These are phyloP conservation scores for Chlamydomonas reinhardtii DNA, from an alignment of 163 green algal species.

Conservation along the genomic window DNA sequence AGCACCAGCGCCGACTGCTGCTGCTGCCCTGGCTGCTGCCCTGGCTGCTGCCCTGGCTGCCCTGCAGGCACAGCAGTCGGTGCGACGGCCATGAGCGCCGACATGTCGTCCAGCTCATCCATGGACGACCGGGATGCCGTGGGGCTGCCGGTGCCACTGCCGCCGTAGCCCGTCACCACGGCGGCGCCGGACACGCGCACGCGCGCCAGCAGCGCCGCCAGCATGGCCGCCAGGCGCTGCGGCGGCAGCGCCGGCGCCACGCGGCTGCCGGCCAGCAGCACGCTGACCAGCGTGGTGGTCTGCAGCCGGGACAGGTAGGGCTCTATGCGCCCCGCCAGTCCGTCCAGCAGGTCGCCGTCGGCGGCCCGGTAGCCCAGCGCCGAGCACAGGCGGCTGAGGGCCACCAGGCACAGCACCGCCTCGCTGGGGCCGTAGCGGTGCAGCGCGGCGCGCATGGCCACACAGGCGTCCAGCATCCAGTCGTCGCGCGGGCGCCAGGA, in stretches of 20 bases:
- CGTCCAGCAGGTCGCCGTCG: slow-evolving; percentile 9
- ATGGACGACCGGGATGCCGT: too few relatives aligned
- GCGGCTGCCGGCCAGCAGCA: background rate
- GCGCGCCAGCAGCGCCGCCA: slow-evolving; percentile 16
- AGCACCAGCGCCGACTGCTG: background rate
- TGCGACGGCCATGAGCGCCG: background rate
- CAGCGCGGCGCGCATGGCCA: background rate
- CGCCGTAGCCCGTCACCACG: too few relatives aligned
- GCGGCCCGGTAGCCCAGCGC: background rate
- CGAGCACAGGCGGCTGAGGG: background rate
- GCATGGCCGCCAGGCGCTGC: background rate
- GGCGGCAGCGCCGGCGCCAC: slow-evolving; percentile 1
- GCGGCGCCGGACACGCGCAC: background rate
- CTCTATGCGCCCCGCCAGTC: background rate
- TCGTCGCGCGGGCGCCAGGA: slow-evolving; percentile 3
- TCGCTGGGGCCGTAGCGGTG: slow-evolving; percentile 2
- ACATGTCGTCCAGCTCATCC: background rate
- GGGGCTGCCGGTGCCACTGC: background rate
- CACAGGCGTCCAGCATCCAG: slow-evolving; percentile 28
- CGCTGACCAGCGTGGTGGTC: slow-evolving; percentile 11
- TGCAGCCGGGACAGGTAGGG: background rate
- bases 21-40: background rate
- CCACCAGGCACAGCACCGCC: background rate
- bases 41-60: background rate
- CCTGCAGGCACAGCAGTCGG: background rate